phyloP scores from a whole-genome alignment of 495 filamentous ascomycete genomes.

The Mycothermus thermophilus region DNA sequence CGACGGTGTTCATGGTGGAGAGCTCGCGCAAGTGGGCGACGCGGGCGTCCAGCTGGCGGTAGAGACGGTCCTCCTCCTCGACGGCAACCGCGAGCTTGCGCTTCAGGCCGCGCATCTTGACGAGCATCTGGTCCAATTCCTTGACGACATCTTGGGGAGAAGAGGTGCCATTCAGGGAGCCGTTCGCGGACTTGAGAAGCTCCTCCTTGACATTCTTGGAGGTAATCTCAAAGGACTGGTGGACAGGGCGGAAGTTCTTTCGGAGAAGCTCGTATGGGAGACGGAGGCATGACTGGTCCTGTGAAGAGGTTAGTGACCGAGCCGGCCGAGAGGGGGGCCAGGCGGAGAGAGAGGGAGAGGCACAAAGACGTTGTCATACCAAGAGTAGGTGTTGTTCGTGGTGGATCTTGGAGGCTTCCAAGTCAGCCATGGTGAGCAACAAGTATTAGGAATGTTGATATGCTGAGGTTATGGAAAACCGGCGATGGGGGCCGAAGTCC shows the following conservation, averaged over 20 bases:
- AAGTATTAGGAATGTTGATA: not conserved
- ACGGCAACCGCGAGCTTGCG: slow-evolving; percentile 67
- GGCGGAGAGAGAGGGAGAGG: not conserved
- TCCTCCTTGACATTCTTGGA: slow-evolving; percentile 51
- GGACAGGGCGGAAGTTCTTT: slow-evolving; percentile 82
- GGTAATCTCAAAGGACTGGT: slow-evolving; percentile 68
- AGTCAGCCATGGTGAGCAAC: slow-evolving; percentile 27
- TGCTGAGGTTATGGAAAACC: not conserved
- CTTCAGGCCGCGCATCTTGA: slow-evolving; percentile 70
- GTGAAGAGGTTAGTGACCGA: not conserved
- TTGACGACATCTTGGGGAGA: slow-evolving; percentile 56
- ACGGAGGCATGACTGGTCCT: slow-evolving; percentile 94
- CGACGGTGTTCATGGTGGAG: slow-evolving; percentile 63
- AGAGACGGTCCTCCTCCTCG: slow-evolving; percentile 61
- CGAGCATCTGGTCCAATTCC: slow-evolving; percentile 70
- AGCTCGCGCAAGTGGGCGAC: slow-evolving; percentile 68
- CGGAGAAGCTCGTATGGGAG: slow-evolving; percentile 82
- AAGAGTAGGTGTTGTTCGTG: slow-evolving; percentile 36
- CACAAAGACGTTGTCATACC: slow-evolving; percentile 18
- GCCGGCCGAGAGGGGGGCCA: not conserved
- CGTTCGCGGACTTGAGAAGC: slow-evolving; percentile 55
- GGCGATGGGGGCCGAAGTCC: too few species aligned
- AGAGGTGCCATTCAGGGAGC: slow-evolving; percentile 45
- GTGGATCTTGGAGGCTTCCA: slow-evolving; percentile 30
- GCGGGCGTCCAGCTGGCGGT: slow-evolving; percentile 58